phyloP scores from a whole-genome alignment of 2,329 filamentous ascomycete genomes.

The Aspergillus chevalieri region DNA sequence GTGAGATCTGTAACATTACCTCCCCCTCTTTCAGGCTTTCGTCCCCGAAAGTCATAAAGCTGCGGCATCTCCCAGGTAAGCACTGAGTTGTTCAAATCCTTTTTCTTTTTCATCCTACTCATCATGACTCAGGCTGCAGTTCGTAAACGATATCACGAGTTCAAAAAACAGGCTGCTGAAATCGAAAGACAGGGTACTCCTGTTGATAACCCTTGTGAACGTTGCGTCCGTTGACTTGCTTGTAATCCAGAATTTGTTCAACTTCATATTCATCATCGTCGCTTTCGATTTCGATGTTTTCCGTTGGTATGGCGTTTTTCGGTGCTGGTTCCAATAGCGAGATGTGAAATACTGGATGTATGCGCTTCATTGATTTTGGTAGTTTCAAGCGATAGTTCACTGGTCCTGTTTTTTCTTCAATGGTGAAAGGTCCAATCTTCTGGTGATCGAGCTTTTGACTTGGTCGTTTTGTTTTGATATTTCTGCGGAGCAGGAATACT shows the following conservation, averaged over 20 bases:
- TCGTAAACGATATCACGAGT: no score
- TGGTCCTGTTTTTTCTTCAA: slow-evolving; percentile 1
- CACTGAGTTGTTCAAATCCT: neutral
- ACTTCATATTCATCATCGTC: neutral
- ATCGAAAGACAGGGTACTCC: no score
- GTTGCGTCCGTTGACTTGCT: neutral
- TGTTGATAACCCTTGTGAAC: no score
- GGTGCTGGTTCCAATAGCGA: neutral
- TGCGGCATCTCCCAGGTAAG: no score
- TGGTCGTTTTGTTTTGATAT: slow-evolving; percentile 3
- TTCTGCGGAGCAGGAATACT: slow-evolving; percentile 1
- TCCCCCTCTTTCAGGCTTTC: no score
- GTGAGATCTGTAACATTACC: no score
- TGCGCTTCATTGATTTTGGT: neutral
- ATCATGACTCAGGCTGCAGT: no score
- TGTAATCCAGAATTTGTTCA: neutral
- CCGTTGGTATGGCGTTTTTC: neutral
- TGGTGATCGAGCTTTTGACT: slow-evolving; percentile 2
- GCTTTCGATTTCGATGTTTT: neutral
- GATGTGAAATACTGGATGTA: slow-evolving; percentile 3
- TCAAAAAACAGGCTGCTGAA: no score
- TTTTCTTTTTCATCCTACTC: neutral
- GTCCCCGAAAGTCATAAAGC: no score
- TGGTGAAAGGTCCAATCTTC: neutral
- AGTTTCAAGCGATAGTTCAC: neutral